phyloP scores from a whole-genome alignment of 306 rosid species.

The Quercus alba region DNA sequence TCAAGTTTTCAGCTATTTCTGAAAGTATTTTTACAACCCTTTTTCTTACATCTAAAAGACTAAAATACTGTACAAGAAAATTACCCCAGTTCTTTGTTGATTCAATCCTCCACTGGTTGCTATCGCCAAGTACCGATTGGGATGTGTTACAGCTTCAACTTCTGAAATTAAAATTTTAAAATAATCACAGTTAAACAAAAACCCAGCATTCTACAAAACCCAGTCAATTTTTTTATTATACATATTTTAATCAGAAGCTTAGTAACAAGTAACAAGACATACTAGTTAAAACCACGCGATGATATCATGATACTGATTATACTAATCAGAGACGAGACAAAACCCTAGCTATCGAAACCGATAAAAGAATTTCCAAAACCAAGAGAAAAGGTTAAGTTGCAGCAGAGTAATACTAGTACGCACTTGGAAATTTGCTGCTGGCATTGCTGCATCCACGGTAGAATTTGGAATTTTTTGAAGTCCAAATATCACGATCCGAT shows the following conservation, averaged over 20 bases:
- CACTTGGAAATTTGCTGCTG: conserved; percentile 79
- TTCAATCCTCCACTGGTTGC: conserved; percentile 99
- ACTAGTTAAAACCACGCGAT: background rate
- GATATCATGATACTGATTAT: background rate
- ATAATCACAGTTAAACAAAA: conserved; percentile 1
- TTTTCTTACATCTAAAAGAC: background rate
- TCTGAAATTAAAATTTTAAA: conserved; percentile 36
- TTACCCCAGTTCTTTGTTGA: conserved; percentile 99
- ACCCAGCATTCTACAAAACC: background rate
- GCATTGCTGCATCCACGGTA: conserved; percentile 77
- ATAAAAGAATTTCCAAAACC: background rate
- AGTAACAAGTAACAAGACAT: background rate
- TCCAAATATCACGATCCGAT: conserved; percentile 72
- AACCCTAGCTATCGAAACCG: conserved; percentile 13
- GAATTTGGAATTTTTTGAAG: conserved; percentile 61
- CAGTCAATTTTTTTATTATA: too few relatives aligned
- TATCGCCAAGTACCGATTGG: conserved; percentile 73
- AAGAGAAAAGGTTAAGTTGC: conserved; percentile 6
- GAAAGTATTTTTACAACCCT: too few relatives aligned
- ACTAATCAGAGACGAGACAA: background rate
- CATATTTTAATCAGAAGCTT: background rate
- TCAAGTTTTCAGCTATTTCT: background rate
- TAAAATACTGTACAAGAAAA: conserved; percentile 18
- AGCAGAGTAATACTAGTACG: conserved; percentile 23
- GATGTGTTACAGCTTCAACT: conserved; percentile 48